Evolutionary conservation across 2,329 filamentous ascomycete genomes (phyloP).

Genomic region (Microcyclospora pomicola): DNA sequence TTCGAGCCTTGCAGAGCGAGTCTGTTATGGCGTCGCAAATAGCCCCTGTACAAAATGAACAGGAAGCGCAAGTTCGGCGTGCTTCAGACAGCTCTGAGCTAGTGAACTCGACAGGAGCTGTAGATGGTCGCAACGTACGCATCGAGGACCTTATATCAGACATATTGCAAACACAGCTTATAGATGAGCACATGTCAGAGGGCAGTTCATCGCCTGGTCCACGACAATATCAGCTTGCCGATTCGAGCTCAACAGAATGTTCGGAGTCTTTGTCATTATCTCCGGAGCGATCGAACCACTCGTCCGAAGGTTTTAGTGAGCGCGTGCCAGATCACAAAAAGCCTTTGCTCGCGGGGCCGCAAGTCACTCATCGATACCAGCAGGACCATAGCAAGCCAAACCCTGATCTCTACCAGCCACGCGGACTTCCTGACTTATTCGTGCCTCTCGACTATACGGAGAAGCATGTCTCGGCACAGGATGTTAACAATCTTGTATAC

Average conservation of each 20-base stretch:
- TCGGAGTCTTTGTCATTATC: no score
- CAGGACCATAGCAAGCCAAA: neutral
- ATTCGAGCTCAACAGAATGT: no score
- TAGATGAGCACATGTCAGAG: no score
- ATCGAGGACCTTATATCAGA: no score
- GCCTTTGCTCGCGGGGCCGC: neutral
- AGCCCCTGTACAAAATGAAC: neutral
- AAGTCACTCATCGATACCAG: no score
- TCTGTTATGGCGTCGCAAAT: neutral
- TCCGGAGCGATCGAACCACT: neutral
- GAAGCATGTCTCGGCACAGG: constrained; percentile 4
- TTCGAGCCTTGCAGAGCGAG: no score
- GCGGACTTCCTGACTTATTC: neutral
- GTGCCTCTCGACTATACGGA: neutral
- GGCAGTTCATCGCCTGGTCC: no score
- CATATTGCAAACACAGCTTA: no score
- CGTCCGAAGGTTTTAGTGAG: neutral
- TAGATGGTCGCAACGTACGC: no score
- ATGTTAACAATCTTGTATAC: constrained; percentile 10
- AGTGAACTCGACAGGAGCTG: no score
- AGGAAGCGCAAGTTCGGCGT: neutral
- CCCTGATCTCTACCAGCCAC: neutral
- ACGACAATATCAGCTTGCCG: no score
- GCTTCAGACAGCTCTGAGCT: neutral
- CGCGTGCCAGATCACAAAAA: neutral